Evolutionary conservation across 495 filamentous ascomycete genomes (phyloP), one percentile per base, ranked within the genome.

Genomic region (Penicillium robsamsonii): DNA sequence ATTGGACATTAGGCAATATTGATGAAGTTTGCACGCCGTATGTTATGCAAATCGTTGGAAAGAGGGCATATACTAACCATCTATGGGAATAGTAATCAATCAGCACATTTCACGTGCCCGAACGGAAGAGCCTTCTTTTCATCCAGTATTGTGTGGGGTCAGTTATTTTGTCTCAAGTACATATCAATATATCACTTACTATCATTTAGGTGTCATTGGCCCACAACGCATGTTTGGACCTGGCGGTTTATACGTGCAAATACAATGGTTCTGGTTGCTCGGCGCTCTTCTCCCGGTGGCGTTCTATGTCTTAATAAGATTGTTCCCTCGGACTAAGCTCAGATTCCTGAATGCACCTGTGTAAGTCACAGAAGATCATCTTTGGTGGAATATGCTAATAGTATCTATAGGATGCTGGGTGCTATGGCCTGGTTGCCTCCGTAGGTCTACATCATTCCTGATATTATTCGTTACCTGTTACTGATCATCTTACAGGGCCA

Each of bases 191-290:
- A 11, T 30, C 27, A 35, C 45, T 59, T 4, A 59, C 29, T 18
- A 2, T 29, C 25, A 22, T 20, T 17, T 78, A 81, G 84, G 84
- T 24, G 75, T 84, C 13, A 81, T 86, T 56, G 82, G 83, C 4
- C 84, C 84, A 0, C 70, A 73, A 0, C 78, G 81, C 46, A 81
- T 87, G 60, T 87, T 85, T 66, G 81, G 80, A n/a, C 77, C 80
- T 0, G 80, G 79, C 2, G 73, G 78, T 30, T 80, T 85, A 44
- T 87, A 87, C 71, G 75, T 74, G 0, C 64, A 69, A 1, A 75
- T 87, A 29, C 76, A 82, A 18, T 63, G 73, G 53, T 85, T 84
- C 73, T 87, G 84, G 70, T 50, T 71, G 38, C 20, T 83, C 33
- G 84, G 83, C 40, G 79, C 80, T 27, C 43, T 76, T n/a, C 62